Evolutionary conservation across 768 basidiomycete genomes (phyloP), one percentile per base, ranked within the genome.

Genomic region (Leccinum subtestaceum): DNA sequence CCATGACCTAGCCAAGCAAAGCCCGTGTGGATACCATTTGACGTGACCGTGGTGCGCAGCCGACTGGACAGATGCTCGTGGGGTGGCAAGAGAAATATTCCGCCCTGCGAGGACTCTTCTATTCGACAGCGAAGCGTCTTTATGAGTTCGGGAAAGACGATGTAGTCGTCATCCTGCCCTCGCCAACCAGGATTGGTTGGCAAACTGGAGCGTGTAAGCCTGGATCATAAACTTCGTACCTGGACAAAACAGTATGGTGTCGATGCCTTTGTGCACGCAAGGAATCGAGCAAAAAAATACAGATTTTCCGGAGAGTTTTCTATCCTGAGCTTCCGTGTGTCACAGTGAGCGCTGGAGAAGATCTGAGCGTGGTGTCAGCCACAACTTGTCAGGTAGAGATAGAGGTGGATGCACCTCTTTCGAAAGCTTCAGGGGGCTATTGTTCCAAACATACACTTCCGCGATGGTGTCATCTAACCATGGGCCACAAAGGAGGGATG

Each of bases 1-100:
- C 87, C 87, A 66, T 89, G 76, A 11, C 87, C 85, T 8, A 89
- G 71, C 86, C 87, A 89, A 0, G 85, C 83, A 63, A 87, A 84
- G 2, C 83, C 75, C 2, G 84, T 82, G 62, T 84, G 79, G 29
- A 85, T 68, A 25, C 64, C 63, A 12, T 75, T 51, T 3, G 67
- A 63, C 19, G 77, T 67, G 51, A 73, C 62, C 15, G 81, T 73
- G 2, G 76, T 78, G 43, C 82, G 79, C 23, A 86, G 70, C 47
- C 77, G 72, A 52, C 78, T 83, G 5, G 82, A 81, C 5, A 88
- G 74, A 68, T 81, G 80, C 58, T 89, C 86, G 55, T 85, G 80
- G 3, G 85, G 74, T 2, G 87, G 86, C 52, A 85, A 77, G 13
- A 88, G 74, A 64, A 84, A 78, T 34, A 88, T 80, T 11, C 71